Conservation (phyloP, 2,329 filamentous ascomycete species). For the Bertia moriformis region DNA sequence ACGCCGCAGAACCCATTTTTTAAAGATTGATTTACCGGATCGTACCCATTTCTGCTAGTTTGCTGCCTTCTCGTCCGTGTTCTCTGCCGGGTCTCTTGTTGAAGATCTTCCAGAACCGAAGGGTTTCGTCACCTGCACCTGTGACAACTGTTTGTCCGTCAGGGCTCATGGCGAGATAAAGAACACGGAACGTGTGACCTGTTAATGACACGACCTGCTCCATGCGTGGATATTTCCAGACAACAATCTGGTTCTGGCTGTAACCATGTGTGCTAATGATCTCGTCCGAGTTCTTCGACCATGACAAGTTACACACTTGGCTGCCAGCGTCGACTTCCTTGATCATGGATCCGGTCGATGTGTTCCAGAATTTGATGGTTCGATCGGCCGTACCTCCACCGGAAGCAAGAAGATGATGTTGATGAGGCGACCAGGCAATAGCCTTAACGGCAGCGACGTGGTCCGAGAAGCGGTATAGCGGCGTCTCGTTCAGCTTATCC, state of each 20-base stretch:
- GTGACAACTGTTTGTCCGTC: conserved; percentile 90
- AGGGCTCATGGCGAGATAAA: conserved; percentile 94
- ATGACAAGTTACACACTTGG: conserved; percentile 96
- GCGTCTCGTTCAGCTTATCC: conserved; percentile 88
- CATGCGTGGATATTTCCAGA: conserved; percentile 99
- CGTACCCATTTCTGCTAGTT: conserved; percentile 8
- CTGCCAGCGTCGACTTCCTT: conserved; percentile 92
- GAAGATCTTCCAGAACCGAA: conserved; percentile 95
- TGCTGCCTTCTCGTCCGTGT: conserved; percentile 46
- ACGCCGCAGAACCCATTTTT: background rate
- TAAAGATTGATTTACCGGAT: background rate
- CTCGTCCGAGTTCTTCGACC: conserved; percentile 95
- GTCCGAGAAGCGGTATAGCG: conserved; percentile 84
- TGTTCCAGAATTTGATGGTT: conserved; percentile 97
- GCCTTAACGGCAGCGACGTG: conserved; percentile 95
- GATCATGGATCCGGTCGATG: conserved; percentile 62
- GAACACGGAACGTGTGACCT: conserved; percentile 87
- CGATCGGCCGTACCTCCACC: conserved; percentile 91
- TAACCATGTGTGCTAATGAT: conserved; percentile 95
- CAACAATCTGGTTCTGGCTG: conserved; percentile 94
- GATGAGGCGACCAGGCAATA: conserved; percentile 94
- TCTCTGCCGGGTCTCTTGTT: conserved; percentile 54
- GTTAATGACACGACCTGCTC: conserved; percentile 89
- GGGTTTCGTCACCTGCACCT: conserved; percentile 86
- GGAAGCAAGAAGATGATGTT: conserved; percentile 83